Evolutionary conservation across 257 asterid genomes (phyloP), one percentile per base, ranked within the genome.

Genomic region (Jasminum sambac): DNA sequence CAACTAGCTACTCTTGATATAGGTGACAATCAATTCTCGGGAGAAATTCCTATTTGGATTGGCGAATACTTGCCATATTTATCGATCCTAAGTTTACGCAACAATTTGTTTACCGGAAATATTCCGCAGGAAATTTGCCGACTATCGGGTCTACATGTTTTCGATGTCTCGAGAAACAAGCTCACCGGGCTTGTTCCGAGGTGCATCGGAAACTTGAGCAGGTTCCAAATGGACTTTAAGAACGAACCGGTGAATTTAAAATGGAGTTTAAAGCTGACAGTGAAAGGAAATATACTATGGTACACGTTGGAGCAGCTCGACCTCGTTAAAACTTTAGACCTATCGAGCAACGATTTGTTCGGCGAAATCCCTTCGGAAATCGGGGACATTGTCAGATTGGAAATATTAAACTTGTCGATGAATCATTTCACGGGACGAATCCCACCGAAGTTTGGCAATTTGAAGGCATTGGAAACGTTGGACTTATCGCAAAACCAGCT

Each of bases 271-370:
- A 46, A 81, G 64, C 74, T 81, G 42, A 80, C 71, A 36, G 52
- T 72, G 0, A 72, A 81, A 70, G 85, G 83, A 57, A 74, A 72
- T 52, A 19, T 21, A 13, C 61, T 71, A 37, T 69, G 39, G 60
- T 81, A 77, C 60, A 11, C 38, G 13, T 8, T 12, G 34, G 71
- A 48, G 48, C 39, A 74, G 55, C 77, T 77, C 46, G 77, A 81
- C 59, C 82, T 77, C 14, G 70, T 81, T 10, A 81, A 81, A 50
- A 77, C 76, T 74, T 63, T 77, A 5, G 85, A 80, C 57, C 71
- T 80, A 46, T 81, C 85, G 5, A 48, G 69, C 26, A 81, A 81
- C 75, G 58, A 37, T 30, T 69, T 81, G 6, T 64, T 66, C 19
- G 81, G 81, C 13, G 78, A 72, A 30, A 75, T 81, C n/a, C 85